These are phyloP conservation scores for Phaeosphaeriaceae sp. DNA, from an alignment of 2,329 filamentous ascomycete species.

Conservation along the genomic window DNA sequence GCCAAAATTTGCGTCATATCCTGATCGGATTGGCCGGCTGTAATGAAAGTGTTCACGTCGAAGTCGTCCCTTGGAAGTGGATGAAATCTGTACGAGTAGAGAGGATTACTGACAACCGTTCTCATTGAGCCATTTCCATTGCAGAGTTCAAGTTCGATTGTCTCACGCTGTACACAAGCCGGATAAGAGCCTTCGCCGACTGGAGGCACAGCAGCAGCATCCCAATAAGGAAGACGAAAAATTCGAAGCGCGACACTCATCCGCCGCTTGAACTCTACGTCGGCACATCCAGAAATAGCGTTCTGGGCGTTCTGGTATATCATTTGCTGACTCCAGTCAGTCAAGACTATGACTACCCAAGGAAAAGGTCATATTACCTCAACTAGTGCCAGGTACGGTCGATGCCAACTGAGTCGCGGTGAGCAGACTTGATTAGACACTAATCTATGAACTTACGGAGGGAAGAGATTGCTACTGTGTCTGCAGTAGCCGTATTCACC, in stretches of 20 bases:
- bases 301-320: constrained; percentile 49
- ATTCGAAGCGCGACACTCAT: constrained; percentile 46
- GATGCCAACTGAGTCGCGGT: constrained; percentile 66
- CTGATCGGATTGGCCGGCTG: not conserved
- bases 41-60: not conserved
- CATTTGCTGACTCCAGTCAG: constrained; percentile 42
- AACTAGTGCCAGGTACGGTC: constrained; percentile 73
- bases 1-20: not conserved
- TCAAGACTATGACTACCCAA: no score
- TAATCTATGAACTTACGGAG: constrained; percentile 49
- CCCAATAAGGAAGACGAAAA: constrained; percentile 55
- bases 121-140: constrained; percentile 33
- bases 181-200: constrained; percentile 44
- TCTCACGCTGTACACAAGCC: constrained; percentile 45
- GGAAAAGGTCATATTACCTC: constrained; percentile 51
- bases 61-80: constrained; percentile 52
- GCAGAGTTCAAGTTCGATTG: constrained; percentile 32
- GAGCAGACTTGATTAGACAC: no score
- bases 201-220: constrained; percentile 51
- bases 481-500: constrained; percentile 74
- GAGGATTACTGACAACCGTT: constrained; percentile 49
- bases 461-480: constrained; percentile 78
- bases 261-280: constrained; percentile 43
- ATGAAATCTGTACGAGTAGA: constrained; percentile 52
- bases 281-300: constrained; percentile 48